Evolutionary conservation across 768 basidiomycete species (phyloP).

Genomic region (Trametes maxima): DNA sequence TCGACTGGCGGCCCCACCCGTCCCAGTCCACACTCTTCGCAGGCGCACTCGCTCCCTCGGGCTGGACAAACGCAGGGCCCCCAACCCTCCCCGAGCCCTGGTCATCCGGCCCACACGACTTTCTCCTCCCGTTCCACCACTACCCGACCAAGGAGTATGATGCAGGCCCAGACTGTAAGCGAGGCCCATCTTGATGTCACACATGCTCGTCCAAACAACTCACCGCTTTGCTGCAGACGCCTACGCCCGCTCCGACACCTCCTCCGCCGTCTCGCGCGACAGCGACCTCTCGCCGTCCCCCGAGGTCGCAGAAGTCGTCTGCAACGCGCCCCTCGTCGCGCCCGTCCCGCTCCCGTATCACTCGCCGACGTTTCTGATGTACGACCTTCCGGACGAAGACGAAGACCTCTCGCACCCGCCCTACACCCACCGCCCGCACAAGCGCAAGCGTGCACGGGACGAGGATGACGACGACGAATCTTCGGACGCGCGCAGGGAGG

Average conservation of each 20-base stretch:
- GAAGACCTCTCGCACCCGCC: slow-evolving; percentile 73
- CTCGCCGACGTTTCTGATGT: slow-evolving; percentile 69
- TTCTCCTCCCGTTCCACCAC: slow-evolving; percentile 24
- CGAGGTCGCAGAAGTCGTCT: slow-evolving; percentile 50
- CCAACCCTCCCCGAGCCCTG: slow-evolving; percentile 19
- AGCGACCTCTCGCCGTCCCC: slow-evolving; percentile 34
- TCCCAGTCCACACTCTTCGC: slow-evolving; percentile 19
- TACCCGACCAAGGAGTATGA: slow-evolving; percentile 22
- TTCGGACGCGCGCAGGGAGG: background rate
- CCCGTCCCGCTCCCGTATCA: slow-evolving; percentile 72
- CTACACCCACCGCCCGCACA: slow-evolving; percentile 55
- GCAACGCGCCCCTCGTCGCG: slow-evolving; percentile 68
- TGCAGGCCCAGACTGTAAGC: slow-evolving; percentile 31
- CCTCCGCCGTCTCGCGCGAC: slow-evolving; percentile 29
- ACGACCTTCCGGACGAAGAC: slow-evolving; percentile 66
- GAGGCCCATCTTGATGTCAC: background rate
- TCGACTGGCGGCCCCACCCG: slow-evolving; percentile 13
- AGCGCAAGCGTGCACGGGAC: slow-evolving; percentile 51
- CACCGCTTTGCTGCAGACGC: slow-evolving; percentile 34
- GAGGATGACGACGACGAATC: slow-evolving; percentile 15
- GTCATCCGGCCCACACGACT: slow-evolving; percentile 20
- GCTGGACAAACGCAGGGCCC: slow-evolving; percentile 20
- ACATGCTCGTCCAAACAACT: background rate
- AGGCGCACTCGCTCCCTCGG: slow-evolving; percentile 18
- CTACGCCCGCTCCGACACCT: slow-evolving; percentile 43